Base-by-base conservation (phyloP, 768 basidiomycete genomes). In the Serendipita sp. region DNA sequence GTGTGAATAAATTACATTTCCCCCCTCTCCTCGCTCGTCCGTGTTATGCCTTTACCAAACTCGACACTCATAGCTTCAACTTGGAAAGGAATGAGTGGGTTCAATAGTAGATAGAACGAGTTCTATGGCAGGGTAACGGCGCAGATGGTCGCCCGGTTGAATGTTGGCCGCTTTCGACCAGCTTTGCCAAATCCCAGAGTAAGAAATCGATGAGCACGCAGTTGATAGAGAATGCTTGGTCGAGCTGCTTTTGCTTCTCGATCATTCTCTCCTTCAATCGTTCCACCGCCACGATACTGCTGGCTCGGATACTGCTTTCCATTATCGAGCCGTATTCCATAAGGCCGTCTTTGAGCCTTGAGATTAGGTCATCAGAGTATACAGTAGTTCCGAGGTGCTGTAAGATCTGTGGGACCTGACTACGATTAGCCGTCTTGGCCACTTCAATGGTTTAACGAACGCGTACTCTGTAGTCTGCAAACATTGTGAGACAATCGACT, bases 161-260 rank as follows among this genome's bases (percentile, higher is more conserved):
- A 28, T 11, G 22, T 11, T 51, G 16, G 14, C 48, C 48, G 48
- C 9, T 24, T 24, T 51, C 48, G 14, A 51, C 48, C 9, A 51
- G 66, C 65, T 74, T 72, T 28, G 67, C 67, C 64, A 90, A 70
- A 70, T 93, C 90, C 90, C 90, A 95, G 13, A 93, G 72, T 73
- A 88, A 94, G 69, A 96, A 91, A 69, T 96, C 92, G 60, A 91
- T 86, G 64, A 95, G 68, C 48, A 92, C 90, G 66, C 86, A 89
- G 69, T 81, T 86, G 42, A 89, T 64, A 11, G 67, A 67, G 34
- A 71, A 72, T 33, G 70, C 70, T 13, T 63, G 5, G 28, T 48
- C 26, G 7, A 53, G 28, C 60, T 62, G 17, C 28, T 63, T 20
- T 28, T 31, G 42, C 38, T 2, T 48, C 65, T n/a, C 50, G 38